Base-by-base conservation (phyloP, 306 rosid genomes). In the Lupinus albus region DNA sequence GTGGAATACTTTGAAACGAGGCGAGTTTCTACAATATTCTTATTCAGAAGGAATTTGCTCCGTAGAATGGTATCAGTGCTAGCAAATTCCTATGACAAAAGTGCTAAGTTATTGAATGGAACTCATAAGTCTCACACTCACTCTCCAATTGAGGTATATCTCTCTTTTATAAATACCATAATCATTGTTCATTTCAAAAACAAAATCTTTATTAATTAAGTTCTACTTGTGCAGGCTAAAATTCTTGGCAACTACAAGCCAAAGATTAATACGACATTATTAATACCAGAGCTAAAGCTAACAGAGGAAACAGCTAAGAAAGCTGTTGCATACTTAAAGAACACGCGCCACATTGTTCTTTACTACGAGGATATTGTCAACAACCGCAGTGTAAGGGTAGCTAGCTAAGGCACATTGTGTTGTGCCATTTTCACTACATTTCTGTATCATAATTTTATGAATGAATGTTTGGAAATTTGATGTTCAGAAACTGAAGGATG, bases 121-220 rank as follows among this genome's bases (percentile, higher is more conserved):
- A 84, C 85, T 30, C 87, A 87, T 71, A 82, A 84, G 67, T 78
- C 89, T 64, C 92, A 86, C 61, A 84, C 78, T 4, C 85, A 84
- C 38, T 33, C 38, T 33, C 8, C 8, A 0, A 5, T 33, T 7
- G 38, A 33, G 38, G 38, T 33, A 33, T 33, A 33, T 33, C 38
- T 33, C 38, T 33, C 8, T 33, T 6, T 4, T 33, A 33, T 33
- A 33, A 33, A 33, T 33, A 33, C 6, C 38, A 33, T 33, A 33
- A 33, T 33, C 6, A 33, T 33, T 4, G 38, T 33, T 33, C 8
- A 33, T 33, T 5, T 33, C 38, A 5, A 33, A 25, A 33, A 33
- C 38, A n/a, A n/a, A n/a, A n/a, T n/a, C n/a, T n/a, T n/a, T n/a
- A n/a, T 4, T 33, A 33, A 33, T 6, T 71, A 2, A 32, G 32